Conservation (phyloP, 1,284 basidiomycete species). For the Farysia itapuensis region DNA sequence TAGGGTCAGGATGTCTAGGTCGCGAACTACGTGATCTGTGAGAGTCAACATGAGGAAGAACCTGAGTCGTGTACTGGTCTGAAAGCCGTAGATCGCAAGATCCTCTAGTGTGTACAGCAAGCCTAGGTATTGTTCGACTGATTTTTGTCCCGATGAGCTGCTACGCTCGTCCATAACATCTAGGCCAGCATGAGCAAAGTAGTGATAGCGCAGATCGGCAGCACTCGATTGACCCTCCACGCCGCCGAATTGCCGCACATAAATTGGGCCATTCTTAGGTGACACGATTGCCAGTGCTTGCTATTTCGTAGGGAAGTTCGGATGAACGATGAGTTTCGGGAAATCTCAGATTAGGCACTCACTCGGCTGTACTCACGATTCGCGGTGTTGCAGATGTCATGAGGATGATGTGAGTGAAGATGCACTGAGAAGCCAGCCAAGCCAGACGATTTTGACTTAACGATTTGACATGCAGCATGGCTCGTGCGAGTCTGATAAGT, state of each 20-base stretch:
- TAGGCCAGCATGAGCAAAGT: conserved; percentile 56
- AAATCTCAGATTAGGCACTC: background rate
- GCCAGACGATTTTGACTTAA: no score
- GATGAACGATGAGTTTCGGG: background rate
- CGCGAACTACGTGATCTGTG: conserved; percentile 56
- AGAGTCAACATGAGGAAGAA: conserved; percentile 56
- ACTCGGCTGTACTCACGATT: background rate
- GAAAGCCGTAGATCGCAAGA: conserved; percentile 60
- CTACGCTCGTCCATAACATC: conserved; percentile 60
- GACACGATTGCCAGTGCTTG: conserved; percentile 42
- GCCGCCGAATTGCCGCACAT: conserved; percentile 28
- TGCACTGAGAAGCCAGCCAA: no score
- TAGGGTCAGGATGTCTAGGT: conserved; percentile 60
- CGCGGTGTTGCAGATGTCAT: background rate
- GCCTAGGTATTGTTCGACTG: conserved; percentile 57
- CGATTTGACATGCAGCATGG: no score
- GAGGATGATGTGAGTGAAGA: no score
- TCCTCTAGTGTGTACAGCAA: conserved; percentile 60
- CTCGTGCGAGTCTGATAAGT: no score
- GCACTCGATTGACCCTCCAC: conserved; percentile 1
- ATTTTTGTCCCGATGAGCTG: background rate
- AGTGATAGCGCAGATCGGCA: conserved; percentile 50
- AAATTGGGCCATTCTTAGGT: conserved; percentile 32
- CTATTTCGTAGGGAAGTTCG: conserved; percentile 1
- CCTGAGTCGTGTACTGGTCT: conserved; percentile 57